Percentiles rank a stretch among this genome's conserved stretches.
These are phyloP conservation scores for Tolypocladium ovalisporum DNA, from an alignment of 2,329 filamentous ascomycete genomes.

Conservation along the genomic window DNA sequence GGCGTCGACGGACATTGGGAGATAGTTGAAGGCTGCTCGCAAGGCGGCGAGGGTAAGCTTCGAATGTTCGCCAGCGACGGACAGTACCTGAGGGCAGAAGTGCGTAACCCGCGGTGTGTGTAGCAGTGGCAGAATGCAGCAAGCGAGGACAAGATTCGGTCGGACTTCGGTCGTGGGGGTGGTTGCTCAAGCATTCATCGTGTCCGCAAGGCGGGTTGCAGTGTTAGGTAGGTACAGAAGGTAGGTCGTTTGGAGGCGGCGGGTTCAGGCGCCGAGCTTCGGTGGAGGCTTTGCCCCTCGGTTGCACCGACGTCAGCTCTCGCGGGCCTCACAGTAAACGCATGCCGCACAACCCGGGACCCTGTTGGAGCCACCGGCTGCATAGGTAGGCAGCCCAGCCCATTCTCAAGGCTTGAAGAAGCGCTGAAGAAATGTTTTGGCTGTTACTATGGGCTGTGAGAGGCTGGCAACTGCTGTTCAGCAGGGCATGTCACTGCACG, in stretches of 20 bases:
- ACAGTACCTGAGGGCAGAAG: not conserved
- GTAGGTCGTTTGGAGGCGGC: not conserved
- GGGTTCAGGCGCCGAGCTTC: not conserved
- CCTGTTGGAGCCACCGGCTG: not conserved
- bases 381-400: not conserved
- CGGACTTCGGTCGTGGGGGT: not conserved
- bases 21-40: not conserved
- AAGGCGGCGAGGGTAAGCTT: not conserved
- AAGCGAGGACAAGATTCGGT: not conserved
- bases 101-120: not conserved
- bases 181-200: not conserved
- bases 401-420: not conserved
- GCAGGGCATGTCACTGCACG: not conserved
- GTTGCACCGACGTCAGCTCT: constrained; percentile 2
- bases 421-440: not conserved
- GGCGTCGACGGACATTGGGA: constrained; percentile 2
- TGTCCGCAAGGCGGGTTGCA: not conserved
- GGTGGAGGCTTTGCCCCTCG: constrained; percentile 1
- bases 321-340: not conserved
- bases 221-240: too few relatives aligned
- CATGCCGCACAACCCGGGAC: not conserved
- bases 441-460: not conserved
- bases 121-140: not conserved
- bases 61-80: not conserved
- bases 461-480: not conserved